These are phyloP conservation scores for Cercospora sesami DNA, from an alignment of 2,329 filamentous ascomycete genomes.

Conservation along the genomic window DNA sequence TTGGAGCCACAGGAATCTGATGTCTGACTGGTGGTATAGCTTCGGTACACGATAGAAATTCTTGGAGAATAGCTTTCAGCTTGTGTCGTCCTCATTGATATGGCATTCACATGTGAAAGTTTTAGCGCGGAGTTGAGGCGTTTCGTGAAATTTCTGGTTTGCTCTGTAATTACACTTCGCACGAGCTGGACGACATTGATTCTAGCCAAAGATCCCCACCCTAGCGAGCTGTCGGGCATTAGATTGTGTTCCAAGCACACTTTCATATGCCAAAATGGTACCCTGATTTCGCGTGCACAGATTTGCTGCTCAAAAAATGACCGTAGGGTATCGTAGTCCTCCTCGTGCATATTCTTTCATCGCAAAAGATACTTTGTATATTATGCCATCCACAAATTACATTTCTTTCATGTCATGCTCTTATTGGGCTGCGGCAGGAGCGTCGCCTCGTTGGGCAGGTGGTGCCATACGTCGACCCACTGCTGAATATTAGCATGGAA, in stretches of 20 bases:
- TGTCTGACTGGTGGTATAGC: too few relatives aligned
- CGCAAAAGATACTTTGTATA: background rate
- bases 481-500: conserved; percentile 1
- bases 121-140: conserved; percentile 19
- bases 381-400: background rate
- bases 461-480: conserved; percentile 15
- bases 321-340: conserved; percentile 5
- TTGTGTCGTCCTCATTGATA: too few relatives aligned
- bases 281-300: background rate
- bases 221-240: background rate
- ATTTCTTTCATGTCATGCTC: conserved; percentile 2
- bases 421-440: conserved; percentile 5
- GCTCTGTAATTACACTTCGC: conserved; percentile 1
- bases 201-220: background rate
- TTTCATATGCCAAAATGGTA: background rate
- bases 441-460: conserved; percentile 6
- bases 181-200: background rate
- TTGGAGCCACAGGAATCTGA: too few relatives aligned
- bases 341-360: conserved; percentile 5
- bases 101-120: background rate
- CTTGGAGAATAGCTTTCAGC: too few relatives aligned
- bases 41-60: too few relatives aligned
- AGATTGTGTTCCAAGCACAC: background rate
- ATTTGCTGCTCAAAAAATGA: conserved; percentile 2
- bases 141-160: conserved; percentile 5